Conservation (phyloP, 2,329 filamentous ascomycete genomes). For the Berkeleyomyces basicola region DNA sequence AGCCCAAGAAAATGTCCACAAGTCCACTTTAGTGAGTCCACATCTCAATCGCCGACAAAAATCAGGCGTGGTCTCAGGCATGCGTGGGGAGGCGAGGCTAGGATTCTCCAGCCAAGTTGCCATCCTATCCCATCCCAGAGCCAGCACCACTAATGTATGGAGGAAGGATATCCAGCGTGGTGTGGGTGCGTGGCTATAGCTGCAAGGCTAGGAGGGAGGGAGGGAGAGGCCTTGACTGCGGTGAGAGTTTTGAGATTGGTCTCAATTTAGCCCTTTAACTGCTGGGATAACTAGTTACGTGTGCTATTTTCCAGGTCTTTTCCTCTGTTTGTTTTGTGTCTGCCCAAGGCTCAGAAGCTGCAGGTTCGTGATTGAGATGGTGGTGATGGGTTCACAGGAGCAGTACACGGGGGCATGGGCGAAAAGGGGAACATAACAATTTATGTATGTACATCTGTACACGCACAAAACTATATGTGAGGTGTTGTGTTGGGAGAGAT, state of each 20-base stretch:
- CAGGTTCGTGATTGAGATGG: not conserved
- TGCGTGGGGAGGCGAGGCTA: not conserved
- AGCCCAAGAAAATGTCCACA: conserved; percentile 2
- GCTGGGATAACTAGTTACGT: not conserved
- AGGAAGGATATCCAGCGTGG: not conserved
- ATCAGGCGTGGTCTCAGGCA: not conserved
- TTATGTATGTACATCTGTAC: not conserved
- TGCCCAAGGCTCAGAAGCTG: not conserved
- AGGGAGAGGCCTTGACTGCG: not conserved
- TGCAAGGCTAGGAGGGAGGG: not conserved
- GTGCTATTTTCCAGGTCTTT: not conserved
- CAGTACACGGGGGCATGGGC: not conserved
- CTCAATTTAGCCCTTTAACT: conserved; percentile 3
- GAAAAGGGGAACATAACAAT: not conserved
- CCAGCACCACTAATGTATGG: not conserved
- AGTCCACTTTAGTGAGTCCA: conserved; percentile 3
- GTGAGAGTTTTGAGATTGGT: conserved; percentile 3
- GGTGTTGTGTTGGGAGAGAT: not conserved
- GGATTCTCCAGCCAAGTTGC: not conserved
- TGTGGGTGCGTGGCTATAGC: not conserved
- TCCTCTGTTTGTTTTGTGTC: not conserved
- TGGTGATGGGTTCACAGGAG: not conserved
- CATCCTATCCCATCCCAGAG: not conserved
- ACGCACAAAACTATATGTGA: not conserved
- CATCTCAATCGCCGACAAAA: not conserved